phyloP scores from a whole-genome alignment of 208 protist genomes.

The Acanthamoeba polyphaga region DNA sequence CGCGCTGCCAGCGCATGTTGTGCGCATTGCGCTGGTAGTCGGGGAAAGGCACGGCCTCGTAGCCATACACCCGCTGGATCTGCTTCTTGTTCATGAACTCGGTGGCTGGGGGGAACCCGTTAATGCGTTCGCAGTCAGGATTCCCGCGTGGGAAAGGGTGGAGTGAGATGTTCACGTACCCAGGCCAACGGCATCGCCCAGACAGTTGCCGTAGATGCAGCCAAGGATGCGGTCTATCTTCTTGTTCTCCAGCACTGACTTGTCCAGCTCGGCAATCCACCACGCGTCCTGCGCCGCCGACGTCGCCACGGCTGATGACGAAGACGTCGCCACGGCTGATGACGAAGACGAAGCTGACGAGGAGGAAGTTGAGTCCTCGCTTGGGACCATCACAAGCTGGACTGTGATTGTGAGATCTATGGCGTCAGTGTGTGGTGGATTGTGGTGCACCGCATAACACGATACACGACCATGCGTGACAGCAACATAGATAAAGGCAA shows the following conservation, averaged over 20 bases:
- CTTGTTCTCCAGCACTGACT: not conserved
- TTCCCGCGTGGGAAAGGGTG: not conserved
- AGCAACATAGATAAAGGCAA: too few relatives aligned
- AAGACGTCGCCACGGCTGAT: not conserved
- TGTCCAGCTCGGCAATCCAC: slow-evolving; percentile 23
- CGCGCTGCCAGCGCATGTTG: slow-evolving; percentile 80
- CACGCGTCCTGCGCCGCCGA: not conserved
- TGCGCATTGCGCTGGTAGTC: slow-evolving; percentile 81
- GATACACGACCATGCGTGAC: too few relatives aligned
- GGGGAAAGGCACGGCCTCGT: slow-evolving; percentile 79
- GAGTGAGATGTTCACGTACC: not conserved
- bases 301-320: not conserved
- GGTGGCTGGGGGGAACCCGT: slow-evolving; percentile 41
- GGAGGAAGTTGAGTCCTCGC: not conserved
- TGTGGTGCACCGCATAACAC: not conserved
- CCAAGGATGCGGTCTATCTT: slow-evolving; percentile 81
- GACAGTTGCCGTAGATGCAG: slow-evolving; percentile 82
- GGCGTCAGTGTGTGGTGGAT: not conserved
- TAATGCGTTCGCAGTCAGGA: not conserved
- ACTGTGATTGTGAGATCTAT: not conserved
- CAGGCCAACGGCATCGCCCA: slow-evolving; percentile 86
- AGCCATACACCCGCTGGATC: slow-evolving; percentile 64
- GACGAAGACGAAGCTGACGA: slow-evolving; percentile 32
- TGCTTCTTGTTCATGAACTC: slow-evolving; percentile 81
- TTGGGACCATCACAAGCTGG: not conserved